Conservation (phyloP, 2,329 filamentous ascomycete species). For the Xylariaceae sp. region DNA sequence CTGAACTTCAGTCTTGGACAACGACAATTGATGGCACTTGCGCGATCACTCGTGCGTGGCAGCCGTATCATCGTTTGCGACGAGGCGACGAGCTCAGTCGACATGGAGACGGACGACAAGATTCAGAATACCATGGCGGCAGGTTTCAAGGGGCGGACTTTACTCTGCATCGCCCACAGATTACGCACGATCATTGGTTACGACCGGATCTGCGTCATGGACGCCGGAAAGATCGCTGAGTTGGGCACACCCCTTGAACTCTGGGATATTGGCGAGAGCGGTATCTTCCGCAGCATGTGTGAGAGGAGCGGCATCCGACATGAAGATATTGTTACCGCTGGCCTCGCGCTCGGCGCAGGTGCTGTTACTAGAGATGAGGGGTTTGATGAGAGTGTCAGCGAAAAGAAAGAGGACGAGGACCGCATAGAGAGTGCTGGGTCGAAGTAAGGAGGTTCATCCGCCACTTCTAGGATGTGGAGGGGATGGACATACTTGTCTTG, state of each 20-base stretch:
- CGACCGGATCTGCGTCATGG: constrained; percentile 96
- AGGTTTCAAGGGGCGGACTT: constrained; percentile 80
- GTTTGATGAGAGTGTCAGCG: neutral
- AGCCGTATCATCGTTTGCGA: constrained; percentile 95
- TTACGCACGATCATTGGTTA: constrained; percentile 90
- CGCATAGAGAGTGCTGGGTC: too few species aligned
- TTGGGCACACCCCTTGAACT: constrained; percentile 71
- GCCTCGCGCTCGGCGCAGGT: neutral
- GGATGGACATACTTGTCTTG: too few species aligned
- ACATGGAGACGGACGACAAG: constrained; percentile 95
- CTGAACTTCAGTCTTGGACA: constrained; percentile 95
- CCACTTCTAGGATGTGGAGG: too few species aligned
- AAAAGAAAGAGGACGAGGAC: neutral
- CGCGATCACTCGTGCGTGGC: constrained; percentile 80
- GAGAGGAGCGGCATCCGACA: constrained; percentile 72
- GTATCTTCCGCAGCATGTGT: constrained; percentile 88
- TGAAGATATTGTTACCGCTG: constrained; percentile 49
- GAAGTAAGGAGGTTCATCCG: too few species aligned
- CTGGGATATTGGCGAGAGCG: constrained; percentile 58
- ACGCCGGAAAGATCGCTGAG: constrained; percentile 81
- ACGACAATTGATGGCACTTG: constrained; percentile 90
- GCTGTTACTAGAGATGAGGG: neutral
- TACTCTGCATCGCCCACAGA: constrained; percentile 89
- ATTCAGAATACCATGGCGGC: constrained; percentile 85
- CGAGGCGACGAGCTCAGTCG: constrained; percentile 88